Conservation (phyloP, 495 filamentous ascomycete species). For the Chaetomidium leptoderma region DNA sequence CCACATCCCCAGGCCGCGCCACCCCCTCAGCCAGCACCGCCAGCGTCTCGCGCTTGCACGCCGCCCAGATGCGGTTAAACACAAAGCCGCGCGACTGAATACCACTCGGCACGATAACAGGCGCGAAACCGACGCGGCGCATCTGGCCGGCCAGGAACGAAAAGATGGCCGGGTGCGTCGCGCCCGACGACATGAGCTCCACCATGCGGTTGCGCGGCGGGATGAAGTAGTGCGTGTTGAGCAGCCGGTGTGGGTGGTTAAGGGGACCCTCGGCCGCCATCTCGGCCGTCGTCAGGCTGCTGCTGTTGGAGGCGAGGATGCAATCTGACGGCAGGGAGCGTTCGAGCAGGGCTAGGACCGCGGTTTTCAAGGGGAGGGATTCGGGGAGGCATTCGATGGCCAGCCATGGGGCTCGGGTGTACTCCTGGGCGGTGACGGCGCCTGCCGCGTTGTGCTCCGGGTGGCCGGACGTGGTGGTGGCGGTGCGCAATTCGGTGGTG, state of each 20-base stretch:
- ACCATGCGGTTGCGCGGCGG: slow-evolving; percentile 50
- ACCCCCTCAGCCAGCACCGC: slow-evolving; percentile 49
- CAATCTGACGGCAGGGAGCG: slow-evolving; percentile 38
- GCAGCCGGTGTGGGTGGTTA: slow-evolving; percentile 34
- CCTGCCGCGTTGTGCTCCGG: slow-evolving; percentile 3
- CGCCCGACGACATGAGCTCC: slow-evolving; percentile 55
- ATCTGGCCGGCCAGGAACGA: slow-evolving; percentile 40
- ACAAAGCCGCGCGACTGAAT: slow-evolving; percentile 53
- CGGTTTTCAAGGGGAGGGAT: slow-evolving; percentile 49
- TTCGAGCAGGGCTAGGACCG: slow-evolving; percentile 47
- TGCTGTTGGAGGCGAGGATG: slow-evolving; percentile 52
- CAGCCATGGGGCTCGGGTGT: slow-evolving; percentile 38
- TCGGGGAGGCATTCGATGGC: slow-evolving; percentile 59
- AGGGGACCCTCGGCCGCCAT: slow-evolving; percentile 40
- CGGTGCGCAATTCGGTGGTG: slow-evolving; percentile 28
- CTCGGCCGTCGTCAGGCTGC: slow-evolving; percentile 45
- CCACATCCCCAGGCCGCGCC: slow-evolving; percentile 38
- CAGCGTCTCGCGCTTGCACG: slow-evolving; percentile 53
- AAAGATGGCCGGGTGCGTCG: slow-evolving; percentile 45
- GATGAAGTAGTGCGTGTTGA: slow-evolving; percentile 57
- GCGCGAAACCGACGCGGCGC: slow-evolving; percentile 41
- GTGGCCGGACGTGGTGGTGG: slow-evolving; percentile 23
- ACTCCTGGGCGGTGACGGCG: slow-evolving; percentile 4
- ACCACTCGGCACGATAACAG: slow-evolving; percentile 35
- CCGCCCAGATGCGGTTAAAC: slow-evolving; percentile 58